phyloP scores from a whole-genome alignment of 805 yeast genomes.

The Cyberlindnera mycetangii region DNA sequence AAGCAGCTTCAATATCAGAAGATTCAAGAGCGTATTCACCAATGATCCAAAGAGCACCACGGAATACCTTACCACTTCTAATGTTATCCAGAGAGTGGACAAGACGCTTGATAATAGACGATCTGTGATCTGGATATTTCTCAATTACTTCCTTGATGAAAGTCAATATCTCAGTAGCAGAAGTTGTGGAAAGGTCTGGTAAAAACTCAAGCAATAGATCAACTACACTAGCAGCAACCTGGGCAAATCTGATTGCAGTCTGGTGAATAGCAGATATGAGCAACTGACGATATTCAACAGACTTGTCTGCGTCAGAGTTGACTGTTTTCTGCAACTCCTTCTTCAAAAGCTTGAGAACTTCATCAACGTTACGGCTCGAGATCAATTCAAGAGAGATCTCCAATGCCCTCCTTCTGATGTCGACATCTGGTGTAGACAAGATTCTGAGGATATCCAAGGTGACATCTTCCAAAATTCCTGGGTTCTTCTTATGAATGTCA shows the following conservation, averaged over 20 bases:
- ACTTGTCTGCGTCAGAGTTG: constrained; percentile 67
- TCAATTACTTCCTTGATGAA: constrained; percentile 94
- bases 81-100: constrained; percentile 59
- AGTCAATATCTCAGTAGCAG: constrained; percentile 87
- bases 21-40: constrained; percentile 87
- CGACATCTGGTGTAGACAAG: constrained; percentile 83
- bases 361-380: constrained; percentile 87
- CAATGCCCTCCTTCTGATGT: constrained; percentile 85
- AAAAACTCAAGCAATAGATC: constrained; percentile 83
- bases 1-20: constrained; percentile 69
- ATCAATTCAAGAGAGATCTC: constrained; percentile 79
- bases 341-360: constrained; percentile 85
- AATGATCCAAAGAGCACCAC: constrained; percentile 93
- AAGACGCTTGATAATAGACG: constrained; percentile 60
- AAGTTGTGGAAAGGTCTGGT: constrained; percentile 75
- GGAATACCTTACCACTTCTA: constrained; percentile 84
- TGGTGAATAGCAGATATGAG: constrained; percentile 85
- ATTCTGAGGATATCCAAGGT: constrained; percentile 85
- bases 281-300: constrained; percentile 82
- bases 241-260: constrained; percentile 83
- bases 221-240: constrained; percentile 89
- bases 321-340: constrained; percentile 83
- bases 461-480: constrained; percentile 80
- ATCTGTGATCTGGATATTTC: constrained; percentile 78
- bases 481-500: constrained; percentile 68